phyloP scores from a whole-genome alignment of 495 filamentous ascomycete genomes.

The Trichoderma erinaceum region DNA sequence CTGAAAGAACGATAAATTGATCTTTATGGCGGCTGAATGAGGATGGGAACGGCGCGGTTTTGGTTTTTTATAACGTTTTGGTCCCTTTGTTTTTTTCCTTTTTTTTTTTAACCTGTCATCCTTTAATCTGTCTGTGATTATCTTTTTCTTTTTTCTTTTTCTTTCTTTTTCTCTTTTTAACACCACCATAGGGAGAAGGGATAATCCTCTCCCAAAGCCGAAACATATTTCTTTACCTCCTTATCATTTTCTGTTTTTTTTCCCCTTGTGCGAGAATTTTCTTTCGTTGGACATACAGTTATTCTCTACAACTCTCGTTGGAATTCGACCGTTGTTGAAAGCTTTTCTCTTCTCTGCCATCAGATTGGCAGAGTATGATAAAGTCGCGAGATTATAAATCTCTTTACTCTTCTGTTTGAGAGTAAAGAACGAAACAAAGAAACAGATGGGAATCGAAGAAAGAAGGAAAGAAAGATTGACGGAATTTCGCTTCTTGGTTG shows the following conservation, averaged over 20 bases:
- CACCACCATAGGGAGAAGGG: conserved; percentile 15
- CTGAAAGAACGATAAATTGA: neutral
- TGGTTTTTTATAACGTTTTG: neutral
- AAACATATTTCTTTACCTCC: conserved; percentile 5
- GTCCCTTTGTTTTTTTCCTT: conserved; percentile 17
- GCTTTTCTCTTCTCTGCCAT: neutral
- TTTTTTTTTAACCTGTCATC: conserved; percentile 18
- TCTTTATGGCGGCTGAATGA: conserved; percentile 14
- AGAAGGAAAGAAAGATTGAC: conserved; percentile 1
- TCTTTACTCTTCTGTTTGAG: neutral
- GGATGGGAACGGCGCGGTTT: conserved; percentile 14
- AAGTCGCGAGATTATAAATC: neutral
- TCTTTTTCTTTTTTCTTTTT: conserved; percentile 18
- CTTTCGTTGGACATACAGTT: neutral
- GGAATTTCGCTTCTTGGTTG: neutral
- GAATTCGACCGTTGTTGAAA: neutral
- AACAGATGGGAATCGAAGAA: neutral
- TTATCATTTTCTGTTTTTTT: conserved; percentile 15
- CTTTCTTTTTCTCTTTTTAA: conserved; percentile 20
- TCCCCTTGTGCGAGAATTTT: neutral
- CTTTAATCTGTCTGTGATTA: neutral
- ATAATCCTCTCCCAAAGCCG: neutral
- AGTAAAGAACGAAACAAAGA: neutral
- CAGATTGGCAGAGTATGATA: neutral
- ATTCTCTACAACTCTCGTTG: neutral